These are phyloP conservation scores for Yarrowia divulgata DNA, from an alignment of 805 yeast genomes.

Conservation along the genomic window DNA sequence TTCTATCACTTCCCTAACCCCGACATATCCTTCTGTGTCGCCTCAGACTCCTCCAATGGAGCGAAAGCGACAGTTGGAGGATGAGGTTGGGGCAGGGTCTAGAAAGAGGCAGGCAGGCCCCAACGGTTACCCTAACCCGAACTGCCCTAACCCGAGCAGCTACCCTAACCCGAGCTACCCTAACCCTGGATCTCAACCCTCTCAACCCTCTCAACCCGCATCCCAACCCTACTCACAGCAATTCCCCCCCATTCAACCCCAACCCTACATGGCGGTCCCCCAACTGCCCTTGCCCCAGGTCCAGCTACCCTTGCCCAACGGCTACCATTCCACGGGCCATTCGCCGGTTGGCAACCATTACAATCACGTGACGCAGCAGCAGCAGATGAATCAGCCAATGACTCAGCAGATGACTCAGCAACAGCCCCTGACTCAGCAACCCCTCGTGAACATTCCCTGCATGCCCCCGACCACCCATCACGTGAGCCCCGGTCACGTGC, in stretches of 20 bases:
- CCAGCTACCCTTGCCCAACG: conserved; percentile 6
- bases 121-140: too few species aligned
- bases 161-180: too few species aligned
- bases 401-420: conserved; percentile 9
- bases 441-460: conserved; percentile 21
- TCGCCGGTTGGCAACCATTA: conserved; percentile 5
- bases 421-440: background rate
- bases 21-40: conserved; percentile 21
- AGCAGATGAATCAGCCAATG: background rate
- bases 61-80: conserved; percentile 23
- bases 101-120: too few species aligned
- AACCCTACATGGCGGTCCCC: conserved; percentile 18
- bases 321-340: conserved; percentile 3
- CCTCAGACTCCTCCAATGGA: conserved; percentile 37
- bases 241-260: conserved; percentile 17
- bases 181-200: too few species aligned
- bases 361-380: background rate
- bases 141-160: too few species aligned
- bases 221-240: conserved; percentile 11
- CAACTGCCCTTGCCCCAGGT: background rate
- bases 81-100: background rate
- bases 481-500: background rate
- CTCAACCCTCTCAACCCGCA: too few species aligned
- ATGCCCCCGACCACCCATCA: background rate
- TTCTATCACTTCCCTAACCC: conserved; percentile 3